Base-by-base conservation (phyloP, 257 asterid genomes). In the Thymus quinquecostatus region DNA sequence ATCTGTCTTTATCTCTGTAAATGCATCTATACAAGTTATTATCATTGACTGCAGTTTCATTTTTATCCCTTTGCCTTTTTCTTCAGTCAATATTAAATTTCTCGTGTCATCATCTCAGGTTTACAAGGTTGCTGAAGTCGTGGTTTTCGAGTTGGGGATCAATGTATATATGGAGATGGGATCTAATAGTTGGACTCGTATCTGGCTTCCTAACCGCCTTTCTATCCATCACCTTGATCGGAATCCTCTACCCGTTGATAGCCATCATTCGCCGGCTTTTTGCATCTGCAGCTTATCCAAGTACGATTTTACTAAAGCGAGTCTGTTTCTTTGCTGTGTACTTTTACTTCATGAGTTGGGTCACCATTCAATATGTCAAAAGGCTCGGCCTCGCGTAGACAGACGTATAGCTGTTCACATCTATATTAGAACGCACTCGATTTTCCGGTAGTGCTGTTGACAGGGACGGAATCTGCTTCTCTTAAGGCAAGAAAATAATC, bases 281-380 rank as follows among this genome's bases (percentile, higher is more conserved):
- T 34, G 70, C 74, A 29, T 76, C 78, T 30, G 32, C 56, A 49
- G 74, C 56, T 62, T 58, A 43, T 34, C 82, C 78, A 51, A 77
- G 77, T 64, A 73, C 63, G 2, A 45, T 82, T 72, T 73, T 78
- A 30, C 73, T 88, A 13, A 89, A 79, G 77, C 83, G 96, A 51
- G 81, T 75, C 56, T 89, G 89, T 81, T 86, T 94, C 79, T 85
- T 91, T 65, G 67, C 86, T 29, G 83, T 85, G 51, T 91, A 94
- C 73, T 84, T 83, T 84, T 85, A 88, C 66, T 85, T 89, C 76
- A 83, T 88, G 94, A 78, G 95, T 70, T 91, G 97, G 97, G 74
- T 91, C 81, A 85, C 90, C 41, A 28, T 89, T 73, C 93, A 88
- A 72, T 94, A 86, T 63, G 21, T 86, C 5, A 84, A 84, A 77